Evolutionary conservation across 2,329 filamentous ascomycete genomes (phyloP).

Genomic region (Botrytis fragariae): DNA sequence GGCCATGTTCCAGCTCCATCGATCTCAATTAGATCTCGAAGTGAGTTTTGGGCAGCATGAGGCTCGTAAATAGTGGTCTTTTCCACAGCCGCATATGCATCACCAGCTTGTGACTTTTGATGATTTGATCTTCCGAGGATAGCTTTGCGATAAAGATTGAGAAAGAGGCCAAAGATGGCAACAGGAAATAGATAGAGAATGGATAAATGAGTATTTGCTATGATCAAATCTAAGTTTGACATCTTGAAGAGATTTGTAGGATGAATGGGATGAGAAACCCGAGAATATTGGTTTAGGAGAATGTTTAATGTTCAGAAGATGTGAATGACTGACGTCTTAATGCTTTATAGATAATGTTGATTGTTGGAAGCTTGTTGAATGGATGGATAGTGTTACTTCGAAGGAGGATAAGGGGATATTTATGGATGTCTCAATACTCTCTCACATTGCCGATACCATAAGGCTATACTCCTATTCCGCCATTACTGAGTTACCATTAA

Average conservation of each 20-base stretch:
- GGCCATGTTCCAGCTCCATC: slow-evolving; percentile 34
- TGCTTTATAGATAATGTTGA: neutral
- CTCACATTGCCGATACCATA: neutral
- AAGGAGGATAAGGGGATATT: neutral
- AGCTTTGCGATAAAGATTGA: neutral
- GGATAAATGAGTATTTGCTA: slow-evolving; percentile 5
- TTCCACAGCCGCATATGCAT: neutral
- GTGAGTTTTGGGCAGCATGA: slow-evolving; percentile 4
- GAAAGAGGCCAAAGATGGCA: neutral
- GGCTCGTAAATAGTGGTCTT: neutral
- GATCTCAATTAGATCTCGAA: slow-evolving; percentile 10
- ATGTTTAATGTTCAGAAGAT: neutral
- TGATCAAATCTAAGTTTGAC: neutral
- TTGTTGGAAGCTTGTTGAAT: slow-evolving; percentile 1
- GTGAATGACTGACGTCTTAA: neutral
- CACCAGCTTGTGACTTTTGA: neutral
- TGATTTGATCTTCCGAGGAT: neutral
- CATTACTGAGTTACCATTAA: neutral
- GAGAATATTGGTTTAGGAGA: neutral
- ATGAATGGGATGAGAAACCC: neutral
- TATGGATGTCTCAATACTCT: neutral
- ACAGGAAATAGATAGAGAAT: slow-evolving; percentile 1
- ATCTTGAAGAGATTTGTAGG: neutral
- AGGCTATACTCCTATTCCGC: neutral
- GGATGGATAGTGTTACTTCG: neutral